These are phyloP conservation scores for thale cress (Arabidopsis thaliana) DNA, from an alignment of 345 rosid genomes.

Conservation along the genomic window DNA sequence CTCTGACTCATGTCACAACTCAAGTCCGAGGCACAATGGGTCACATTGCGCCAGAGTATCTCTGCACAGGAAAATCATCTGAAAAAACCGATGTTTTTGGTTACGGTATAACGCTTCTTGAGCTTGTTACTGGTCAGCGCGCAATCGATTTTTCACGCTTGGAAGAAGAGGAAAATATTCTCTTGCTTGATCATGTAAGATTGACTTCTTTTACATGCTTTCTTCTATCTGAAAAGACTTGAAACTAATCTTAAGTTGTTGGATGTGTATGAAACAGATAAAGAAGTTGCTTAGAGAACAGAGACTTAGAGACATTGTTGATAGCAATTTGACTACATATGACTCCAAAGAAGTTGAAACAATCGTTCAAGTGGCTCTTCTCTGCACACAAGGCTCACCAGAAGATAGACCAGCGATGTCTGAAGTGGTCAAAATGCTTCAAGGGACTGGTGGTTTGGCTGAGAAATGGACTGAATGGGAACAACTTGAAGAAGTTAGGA, in stretches of 20 bases:
- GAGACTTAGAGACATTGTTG: slow-evolving; percentile 77
- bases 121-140: slow-evolving; percentile 90
- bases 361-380: slow-evolving; percentile 75
- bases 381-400: slow-evolving; percentile 79
- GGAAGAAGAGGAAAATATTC: slow-evolving; percentile 91
- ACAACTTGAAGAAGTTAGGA: slow-evolving; percentile 68
- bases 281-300: slow-evolving; percentile 74
- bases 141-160: slow-evolving; percentile 84
- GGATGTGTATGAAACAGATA: slow-evolving; percentile 52
- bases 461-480: slow-evolving; percentile 87
- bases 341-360: slow-evolving; percentile 73
- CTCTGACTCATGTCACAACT: slow-evolving; percentile 81
- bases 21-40: slow-evolving; percentile 95
- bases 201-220: not conserved
- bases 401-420: slow-evolving; percentile 80
- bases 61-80: slow-evolving; percentile 85
- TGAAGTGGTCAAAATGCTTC: slow-evolving; percentile 79
- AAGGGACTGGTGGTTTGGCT: slow-evolving; percentile 66
- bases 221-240: not conserved
- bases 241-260: slow-evolving; percentile 6
- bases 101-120: slow-evolving; percentile 87
- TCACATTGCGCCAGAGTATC: slow-evolving; percentile 91
- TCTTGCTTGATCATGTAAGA: slow-evolving; percentile 89
- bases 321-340: slow-evolving; percentile 57
- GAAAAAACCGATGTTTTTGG: slow-evolving; percentile 94